Percentiles rank a stretch among this genome's conserved stretches.
Evolutionary conservation across 176 grass and related monocot species (phyloP).

Genomic region (Oryza punctata): DNA sequence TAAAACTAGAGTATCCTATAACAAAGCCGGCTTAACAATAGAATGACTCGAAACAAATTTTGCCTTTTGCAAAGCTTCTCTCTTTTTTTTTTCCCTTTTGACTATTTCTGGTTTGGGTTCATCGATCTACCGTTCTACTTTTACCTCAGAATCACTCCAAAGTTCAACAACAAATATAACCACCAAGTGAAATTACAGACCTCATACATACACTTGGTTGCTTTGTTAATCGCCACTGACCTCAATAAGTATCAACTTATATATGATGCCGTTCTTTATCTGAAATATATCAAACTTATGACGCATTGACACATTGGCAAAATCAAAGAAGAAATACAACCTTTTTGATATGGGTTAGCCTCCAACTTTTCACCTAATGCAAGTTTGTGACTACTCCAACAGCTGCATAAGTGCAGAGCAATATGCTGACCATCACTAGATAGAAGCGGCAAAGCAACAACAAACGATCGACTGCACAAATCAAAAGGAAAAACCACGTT

Average conservation of each 20-base stretch:
- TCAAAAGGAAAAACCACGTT: too few relatives aligned
- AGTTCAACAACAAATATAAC: background rate
- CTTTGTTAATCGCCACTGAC: background rate
- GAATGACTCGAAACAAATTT: too few relatives aligned
- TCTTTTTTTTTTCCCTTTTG: background rate
- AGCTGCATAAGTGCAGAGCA: background rate
- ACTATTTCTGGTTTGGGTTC: background rate
- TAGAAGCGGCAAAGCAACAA: slow-evolving; percentile 37
- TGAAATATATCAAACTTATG: background rate
- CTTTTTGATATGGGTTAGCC: slow-evolving; percentile 21
- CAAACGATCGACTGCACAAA: background rate
- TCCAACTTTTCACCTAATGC: slow-evolving; percentile 39
- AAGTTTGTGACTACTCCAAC: slow-evolving; percentile 14
- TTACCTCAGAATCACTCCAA: background rate
- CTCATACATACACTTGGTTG: background rate
- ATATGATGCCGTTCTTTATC: background rate
- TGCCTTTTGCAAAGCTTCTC: too few relatives aligned
- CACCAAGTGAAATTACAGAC: background rate
- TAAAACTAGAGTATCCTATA: too few relatives aligned
- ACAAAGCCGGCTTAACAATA: too few relatives aligned
- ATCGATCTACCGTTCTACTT: background rate
- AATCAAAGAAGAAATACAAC: background rate
- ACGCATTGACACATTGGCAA: background rate
- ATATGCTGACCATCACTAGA: background rate
- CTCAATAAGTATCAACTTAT: background rate